These are phyloP conservation scores for Arachis monticola DNA, from an alignment of 331 rosid genomes.

Conservation along the genomic window DNA sequence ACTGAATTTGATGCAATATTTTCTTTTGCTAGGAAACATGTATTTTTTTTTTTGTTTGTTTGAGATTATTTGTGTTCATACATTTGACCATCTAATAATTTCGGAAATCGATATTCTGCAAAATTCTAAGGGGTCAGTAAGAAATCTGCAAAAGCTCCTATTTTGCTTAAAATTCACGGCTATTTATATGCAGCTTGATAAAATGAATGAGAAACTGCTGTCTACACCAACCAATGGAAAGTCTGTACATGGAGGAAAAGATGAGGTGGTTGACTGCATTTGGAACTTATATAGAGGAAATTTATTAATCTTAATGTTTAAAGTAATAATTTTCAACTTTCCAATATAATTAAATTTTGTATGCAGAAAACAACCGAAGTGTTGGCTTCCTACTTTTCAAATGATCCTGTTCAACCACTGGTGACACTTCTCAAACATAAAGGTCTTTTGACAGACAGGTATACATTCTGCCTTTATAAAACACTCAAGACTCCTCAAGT, in stretches of 20 bases:
- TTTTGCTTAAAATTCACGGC: constrained; percentile 40
- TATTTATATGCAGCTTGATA: constrained; percentile 71
- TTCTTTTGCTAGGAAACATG: constrained; percentile 25
- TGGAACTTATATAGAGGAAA: constrained; percentile 10
- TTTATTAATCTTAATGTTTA: constrained; percentile 29
- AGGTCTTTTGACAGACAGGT: constrained; percentile 73
- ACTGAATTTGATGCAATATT: neutral
- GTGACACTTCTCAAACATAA: constrained; percentile 50
- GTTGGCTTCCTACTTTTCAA: constrained; percentile 43
- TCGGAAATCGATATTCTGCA: neutral
- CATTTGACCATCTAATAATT: constrained; percentile 16
- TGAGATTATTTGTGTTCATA: constrained; percentile 6
- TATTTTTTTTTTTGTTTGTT: neutral
- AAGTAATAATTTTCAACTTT: constrained; percentile 28
- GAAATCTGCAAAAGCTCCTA: constrained; percentile 14
- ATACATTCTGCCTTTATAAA: constrained; percentile 26
- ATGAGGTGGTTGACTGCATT: constrained; percentile 53
- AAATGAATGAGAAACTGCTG: constrained; percentile 69
- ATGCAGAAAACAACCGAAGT: constrained; percentile 52
- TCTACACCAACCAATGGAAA: constrained; percentile 34
- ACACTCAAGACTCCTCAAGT: constrained; percentile 2
- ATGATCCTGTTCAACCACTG: constrained; percentile 62
- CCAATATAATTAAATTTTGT: constrained; percentile 27
- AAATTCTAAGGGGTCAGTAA: constrained; percentile 12
- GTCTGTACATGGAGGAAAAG: constrained; percentile 40